phyloP scores from a whole-genome alignment of 306 rosid species.

The Lathyrus aphaca region DNA sequence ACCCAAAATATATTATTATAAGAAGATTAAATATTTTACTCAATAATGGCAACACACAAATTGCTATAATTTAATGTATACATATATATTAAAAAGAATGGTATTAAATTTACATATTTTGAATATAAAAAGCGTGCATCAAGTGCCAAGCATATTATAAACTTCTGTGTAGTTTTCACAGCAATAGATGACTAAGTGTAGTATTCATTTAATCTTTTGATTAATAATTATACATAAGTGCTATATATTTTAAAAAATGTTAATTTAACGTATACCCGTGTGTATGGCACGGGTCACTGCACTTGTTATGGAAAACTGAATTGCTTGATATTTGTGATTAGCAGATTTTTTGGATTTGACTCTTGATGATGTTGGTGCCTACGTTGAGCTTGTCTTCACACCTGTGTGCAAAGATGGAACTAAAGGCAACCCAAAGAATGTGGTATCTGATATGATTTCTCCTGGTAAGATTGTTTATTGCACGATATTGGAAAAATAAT shows the following conservation, averaged over 20 bases:
- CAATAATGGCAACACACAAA: too few species aligned
- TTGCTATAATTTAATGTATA: too few species aligned
- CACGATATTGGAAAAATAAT: constrained; percentile 26
- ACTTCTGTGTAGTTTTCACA: too few species aligned
- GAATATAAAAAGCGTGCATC: too few species aligned
- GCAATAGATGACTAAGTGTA: too few species aligned
- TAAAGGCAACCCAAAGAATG: constrained; percentile 64
- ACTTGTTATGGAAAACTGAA: constrained; percentile 24
- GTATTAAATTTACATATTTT: too few species aligned
- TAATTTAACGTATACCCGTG: neutral
- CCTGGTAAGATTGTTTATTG: constrained; percentile 58
- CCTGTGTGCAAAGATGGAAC: constrained; percentile 83
- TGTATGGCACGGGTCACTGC: neutral
- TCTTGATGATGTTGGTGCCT: constrained; percentile 74
- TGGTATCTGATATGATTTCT: constrained; percentile 60
- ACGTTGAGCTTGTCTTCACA: constrained; percentile 76
- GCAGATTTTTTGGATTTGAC: constrained; percentile 82
- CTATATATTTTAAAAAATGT: neutral
- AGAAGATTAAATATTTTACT: too few species aligned
- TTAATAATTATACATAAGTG: neutral
- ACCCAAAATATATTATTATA: too few species aligned
- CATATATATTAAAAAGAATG: too few species aligned
- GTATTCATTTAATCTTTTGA: neutral
- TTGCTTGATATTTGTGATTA: constrained; percentile 33
- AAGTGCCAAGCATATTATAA: too few species aligned